A percentile compares a stretch with the other conserved stretches of the same genome.
phyloP scores from a whole-genome alignment of 257 asterid genomes.

The Primulina eburnea region DNA sequence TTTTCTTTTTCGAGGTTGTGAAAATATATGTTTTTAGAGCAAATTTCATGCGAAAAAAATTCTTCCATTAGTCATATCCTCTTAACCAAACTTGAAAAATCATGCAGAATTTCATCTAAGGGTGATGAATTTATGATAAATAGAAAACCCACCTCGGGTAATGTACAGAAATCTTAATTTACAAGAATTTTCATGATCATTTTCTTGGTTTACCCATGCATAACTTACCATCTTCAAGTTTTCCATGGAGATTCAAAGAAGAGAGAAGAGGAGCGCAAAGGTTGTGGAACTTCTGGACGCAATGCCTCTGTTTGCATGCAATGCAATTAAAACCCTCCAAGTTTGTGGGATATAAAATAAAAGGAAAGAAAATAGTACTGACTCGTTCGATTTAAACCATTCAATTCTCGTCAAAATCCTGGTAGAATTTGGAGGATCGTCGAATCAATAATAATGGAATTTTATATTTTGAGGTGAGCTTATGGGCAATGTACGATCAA shows the following conservation, averaged over 20 bases:
- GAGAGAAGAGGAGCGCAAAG: neutral
- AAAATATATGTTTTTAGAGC: neutral
- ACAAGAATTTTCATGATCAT: neutral
- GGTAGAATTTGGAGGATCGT: neutral
- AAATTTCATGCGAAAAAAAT: neutral
- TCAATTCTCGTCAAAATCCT: neutral
- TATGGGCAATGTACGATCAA: too few relatives aligned
- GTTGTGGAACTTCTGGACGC: neutral
- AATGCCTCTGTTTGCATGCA: neutral
- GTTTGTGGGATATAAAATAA: conserved; percentile 17
- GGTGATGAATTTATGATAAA: neutral
- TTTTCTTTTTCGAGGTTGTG: neutral
- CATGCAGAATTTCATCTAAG: neutral
- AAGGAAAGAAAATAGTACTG: conserved; percentile 1
- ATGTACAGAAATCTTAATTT: neutral
- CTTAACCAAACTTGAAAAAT: conserved; percentile 18
- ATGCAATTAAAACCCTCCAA: neutral
- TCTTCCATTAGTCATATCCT: conserved; percentile 20
- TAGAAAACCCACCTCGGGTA: neutral
- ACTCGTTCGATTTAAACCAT: conserved; percentile 1
- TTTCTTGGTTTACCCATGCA: neutral
- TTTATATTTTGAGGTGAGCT: neutral
- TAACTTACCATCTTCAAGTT: neutral
- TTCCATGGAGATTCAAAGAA: conserved; percentile 10
- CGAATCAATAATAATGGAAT: neutral